phyloP scores from a whole-genome alignment of 78 protist species.

The Isochrysis galbana region DNA sequence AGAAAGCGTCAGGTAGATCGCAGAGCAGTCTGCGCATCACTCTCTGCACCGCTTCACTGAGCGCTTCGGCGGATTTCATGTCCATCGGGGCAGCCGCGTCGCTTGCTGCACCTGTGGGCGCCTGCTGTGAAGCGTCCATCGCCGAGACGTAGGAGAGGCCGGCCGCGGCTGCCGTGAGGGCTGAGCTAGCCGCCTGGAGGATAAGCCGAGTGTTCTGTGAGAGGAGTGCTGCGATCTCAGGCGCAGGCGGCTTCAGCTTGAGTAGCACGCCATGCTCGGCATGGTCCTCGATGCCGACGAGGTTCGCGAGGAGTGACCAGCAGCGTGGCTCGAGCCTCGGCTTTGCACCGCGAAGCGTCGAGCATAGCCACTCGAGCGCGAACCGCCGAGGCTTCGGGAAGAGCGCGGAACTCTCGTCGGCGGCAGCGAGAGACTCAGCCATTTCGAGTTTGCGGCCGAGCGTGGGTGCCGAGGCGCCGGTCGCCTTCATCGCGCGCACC shows the following conservation, averaged over 20 bases:
- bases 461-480: too few species aligned
- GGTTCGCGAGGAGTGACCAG: neutral
- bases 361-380: neutral
- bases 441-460: too few species aligned
- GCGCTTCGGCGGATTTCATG: neutral
- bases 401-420: too few species aligned
- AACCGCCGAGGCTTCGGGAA: neutral
- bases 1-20: neutral
- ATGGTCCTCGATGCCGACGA: neutral
- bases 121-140: too few species aligned
- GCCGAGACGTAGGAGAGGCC: neutral
- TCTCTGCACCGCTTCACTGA: neutral
- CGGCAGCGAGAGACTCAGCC: too few species aligned
- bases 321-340: neutral
- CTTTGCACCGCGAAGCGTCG: neutral
- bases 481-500: too few species aligned
- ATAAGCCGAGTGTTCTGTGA: neutral
- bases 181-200: neutral
- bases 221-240: neutral
- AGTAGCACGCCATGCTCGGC: neutral
- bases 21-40: neutral
- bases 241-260: neutral
- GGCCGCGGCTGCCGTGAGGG: neutral
- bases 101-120: too few species aligned
- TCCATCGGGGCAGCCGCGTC: neutral